Evolutionary conservation across 345 rosid species (phyloP).

Genomic region (Abelmoschus esculentus): DNA sequence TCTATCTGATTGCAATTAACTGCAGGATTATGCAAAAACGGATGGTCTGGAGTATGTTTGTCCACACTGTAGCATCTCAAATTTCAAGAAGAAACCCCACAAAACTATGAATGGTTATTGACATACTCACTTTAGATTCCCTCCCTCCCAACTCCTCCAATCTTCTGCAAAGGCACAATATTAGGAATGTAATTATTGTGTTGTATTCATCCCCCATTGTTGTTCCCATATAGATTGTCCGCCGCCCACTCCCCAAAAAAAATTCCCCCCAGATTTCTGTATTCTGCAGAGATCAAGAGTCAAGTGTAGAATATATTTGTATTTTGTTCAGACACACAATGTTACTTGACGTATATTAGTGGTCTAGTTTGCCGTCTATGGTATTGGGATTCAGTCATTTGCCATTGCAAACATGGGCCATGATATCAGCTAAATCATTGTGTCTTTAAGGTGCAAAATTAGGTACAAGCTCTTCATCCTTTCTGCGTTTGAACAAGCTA

Average conservation of each 20-base stretch:
- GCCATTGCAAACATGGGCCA: conserved; percentile 13
- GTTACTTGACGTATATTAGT: background rate
- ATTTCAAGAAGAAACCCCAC: conserved; percentile 85
- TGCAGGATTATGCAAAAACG: conserved; percentile 95
- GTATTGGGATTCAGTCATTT: conserved; percentile 2
- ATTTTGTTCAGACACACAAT: background rate
- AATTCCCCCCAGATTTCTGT: conserved; percentile 1
- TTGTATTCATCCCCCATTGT: conserved; percentile 30
- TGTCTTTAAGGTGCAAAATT: conserved; percentile 23
- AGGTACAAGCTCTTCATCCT: conserved; percentile 59
- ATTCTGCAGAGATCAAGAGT: conserved; percentile 5
- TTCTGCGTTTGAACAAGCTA: conserved; percentile 19
- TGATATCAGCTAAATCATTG: background rate
- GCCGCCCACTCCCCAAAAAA: too few species aligned
- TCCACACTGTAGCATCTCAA: conserved; percentile 84
- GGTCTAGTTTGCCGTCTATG: background rate
- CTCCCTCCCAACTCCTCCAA: background rate
- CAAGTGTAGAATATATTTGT: conserved; percentile 9
- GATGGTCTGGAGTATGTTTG: conserved; percentile 96
- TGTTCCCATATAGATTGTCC: conserved; percentile 26
- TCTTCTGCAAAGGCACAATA: conserved; percentile 15
- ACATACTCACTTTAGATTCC: conserved; percentile 17
- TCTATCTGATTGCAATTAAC: background rate
- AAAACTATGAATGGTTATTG: conserved; percentile 60
- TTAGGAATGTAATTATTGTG: conserved; percentile 42